Evolutionary conservation across 2,329 filamentous ascomycete genomes (phyloP), one percentile per base, ranked within the genome.

Genomic region (Septoria petroselini): DNA sequence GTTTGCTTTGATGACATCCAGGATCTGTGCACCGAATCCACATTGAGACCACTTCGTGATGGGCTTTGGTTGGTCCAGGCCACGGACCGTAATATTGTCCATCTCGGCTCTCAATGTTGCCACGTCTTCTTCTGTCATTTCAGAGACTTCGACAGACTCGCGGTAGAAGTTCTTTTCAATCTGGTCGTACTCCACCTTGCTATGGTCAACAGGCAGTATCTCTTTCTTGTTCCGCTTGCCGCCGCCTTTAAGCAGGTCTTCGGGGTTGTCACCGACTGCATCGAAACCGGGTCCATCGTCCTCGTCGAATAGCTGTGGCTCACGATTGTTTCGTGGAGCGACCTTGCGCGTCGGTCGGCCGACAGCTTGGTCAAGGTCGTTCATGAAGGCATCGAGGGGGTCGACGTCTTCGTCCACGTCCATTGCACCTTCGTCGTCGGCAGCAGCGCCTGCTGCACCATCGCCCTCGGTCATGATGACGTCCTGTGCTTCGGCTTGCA

Each of bases 21-120:
- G 73, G 5, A 89, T 91, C 62, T 91, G 88, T 23, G 88, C 82
- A 12, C 90, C 89, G 41, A 96, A 78, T 39, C 93, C 93, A 66
- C 91, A 95, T 64, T 97, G 91, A 0, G 91, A 91, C 88, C 91
- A 98, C 70, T 95, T 96, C 63, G 89, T 86, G 7, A 98, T 91
- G 3, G 93, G 93, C 63, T 91, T 95, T 1, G 93, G 93, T 3
- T 94, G 84, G 62, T 95, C 82, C 58, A 89, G 83, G 53, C 91
- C 90, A 42, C 85, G 83, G 34, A 97, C 88, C 67, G 95, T 96
- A 72, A 98, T 97, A 40, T 90, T 91, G 67, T 97, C 93, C 23
- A 98, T 76, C 67, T 97, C 90, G 52, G 91, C 73, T 40, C 93
- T 83, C 47, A 98, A 70, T 58, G 87, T 86, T 35, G 83, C 81